Conservation (phyloP, 805 yeast species). For the Lachancea cidri region DNA sequence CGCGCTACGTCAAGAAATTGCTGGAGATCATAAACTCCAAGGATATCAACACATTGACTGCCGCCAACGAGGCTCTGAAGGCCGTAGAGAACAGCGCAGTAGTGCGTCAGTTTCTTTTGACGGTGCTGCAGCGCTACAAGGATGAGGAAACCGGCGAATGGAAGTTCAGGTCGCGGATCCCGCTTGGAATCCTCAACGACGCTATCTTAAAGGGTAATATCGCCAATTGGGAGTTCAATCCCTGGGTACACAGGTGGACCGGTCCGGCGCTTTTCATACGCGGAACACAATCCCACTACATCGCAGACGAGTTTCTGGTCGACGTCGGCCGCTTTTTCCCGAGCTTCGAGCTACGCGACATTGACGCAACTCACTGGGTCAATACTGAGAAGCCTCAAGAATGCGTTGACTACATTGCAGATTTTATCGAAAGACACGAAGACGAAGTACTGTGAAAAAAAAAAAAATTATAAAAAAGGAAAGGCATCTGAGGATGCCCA, state of each 20-base stretch:
- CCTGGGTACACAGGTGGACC: constrained; percentile 47
- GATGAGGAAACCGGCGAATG: constrained; percentile 23
- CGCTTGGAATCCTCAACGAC: constrained; percentile 63
- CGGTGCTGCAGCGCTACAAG: constrained; percentile 33
- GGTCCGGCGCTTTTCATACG: constrained; percentile 77
- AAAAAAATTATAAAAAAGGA: no score
- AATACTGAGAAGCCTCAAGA: constrained; percentile 81
- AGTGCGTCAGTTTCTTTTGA: constrained; percentile 69
- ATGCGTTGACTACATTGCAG: constrained; percentile 56
- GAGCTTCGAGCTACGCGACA: constrained; percentile 61
- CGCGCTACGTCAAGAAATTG: constrained; percentile 60
- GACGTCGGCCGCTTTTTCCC: constrained; percentile 78
- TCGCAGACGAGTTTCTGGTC: constrained; percentile 76
- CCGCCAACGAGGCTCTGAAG: constrained; percentile 60
- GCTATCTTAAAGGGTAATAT: constrained; percentile 61
- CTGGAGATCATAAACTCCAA: constrained; percentile 48
- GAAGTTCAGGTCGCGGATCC: constrained; percentile 43
- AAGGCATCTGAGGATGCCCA: no score
- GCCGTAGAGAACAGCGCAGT: constrained; percentile 55
- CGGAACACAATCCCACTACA: constrained; percentile 69
- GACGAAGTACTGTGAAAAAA: constrained; percentile 16
- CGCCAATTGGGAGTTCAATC: constrained; percentile 72
- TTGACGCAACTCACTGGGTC: constrained; percentile 91
- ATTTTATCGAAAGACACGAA: constrained; percentile 50
- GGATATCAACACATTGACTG: constrained; percentile 46